Evolutionary conservation across 106 monocot genomes (phyloP).

Genomic region (Cymbidium sinense): DNA sequence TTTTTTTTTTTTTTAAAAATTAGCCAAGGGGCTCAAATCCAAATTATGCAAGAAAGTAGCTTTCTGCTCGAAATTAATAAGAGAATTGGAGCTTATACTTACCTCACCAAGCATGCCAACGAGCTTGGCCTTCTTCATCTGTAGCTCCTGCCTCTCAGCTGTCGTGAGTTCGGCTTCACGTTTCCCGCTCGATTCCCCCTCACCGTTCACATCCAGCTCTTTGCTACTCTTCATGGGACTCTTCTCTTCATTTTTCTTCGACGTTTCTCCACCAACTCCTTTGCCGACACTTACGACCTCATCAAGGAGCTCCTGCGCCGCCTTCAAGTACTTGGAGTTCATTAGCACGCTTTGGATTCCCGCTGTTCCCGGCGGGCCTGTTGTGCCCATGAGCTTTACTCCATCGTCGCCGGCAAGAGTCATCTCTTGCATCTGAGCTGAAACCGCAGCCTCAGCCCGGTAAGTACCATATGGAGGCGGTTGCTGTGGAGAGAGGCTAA

Average conservation of each 20-base stretch:
- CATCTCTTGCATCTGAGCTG: slow-evolving; percentile 10
- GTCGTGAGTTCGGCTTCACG: slow-evolving; percentile 39
- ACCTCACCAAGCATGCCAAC: slow-evolving; percentile 89
- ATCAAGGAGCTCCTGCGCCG: slow-evolving; percentile 72
- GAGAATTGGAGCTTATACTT: slow-evolving; percentile 2
- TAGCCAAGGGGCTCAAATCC: not conserved
- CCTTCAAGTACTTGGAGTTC: slow-evolving; percentile 90
- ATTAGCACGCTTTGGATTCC: slow-evolving; percentile 47
- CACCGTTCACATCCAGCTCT: not conserved
- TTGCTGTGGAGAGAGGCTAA: slow-evolving; percentile 50
- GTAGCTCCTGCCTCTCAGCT: slow-evolving; percentile 79
- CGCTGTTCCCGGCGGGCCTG: slow-evolving; percentile 4
- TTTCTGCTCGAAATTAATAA: not conserved
- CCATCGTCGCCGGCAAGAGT: slow-evolving; percentile 3
- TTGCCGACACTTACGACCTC: slow-evolving; percentile 75
- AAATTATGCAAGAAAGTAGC: too few species aligned
- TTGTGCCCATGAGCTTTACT: not conserved
- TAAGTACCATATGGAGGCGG: not conserved
- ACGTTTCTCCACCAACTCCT: not conserved
- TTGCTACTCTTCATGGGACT: not conserved
- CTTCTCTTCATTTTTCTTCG: not conserved
- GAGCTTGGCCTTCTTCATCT: slow-evolving; percentile 97
- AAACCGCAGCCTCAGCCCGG: slow-evolving; percentile 6
- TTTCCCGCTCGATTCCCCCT: slow-evolving; percentile 8
- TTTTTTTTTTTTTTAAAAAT: not conserved